phyloP scores from a whole-genome alignment of 2,329 filamentous ascomycete species.

The Dactylellina sp. region DNA sequence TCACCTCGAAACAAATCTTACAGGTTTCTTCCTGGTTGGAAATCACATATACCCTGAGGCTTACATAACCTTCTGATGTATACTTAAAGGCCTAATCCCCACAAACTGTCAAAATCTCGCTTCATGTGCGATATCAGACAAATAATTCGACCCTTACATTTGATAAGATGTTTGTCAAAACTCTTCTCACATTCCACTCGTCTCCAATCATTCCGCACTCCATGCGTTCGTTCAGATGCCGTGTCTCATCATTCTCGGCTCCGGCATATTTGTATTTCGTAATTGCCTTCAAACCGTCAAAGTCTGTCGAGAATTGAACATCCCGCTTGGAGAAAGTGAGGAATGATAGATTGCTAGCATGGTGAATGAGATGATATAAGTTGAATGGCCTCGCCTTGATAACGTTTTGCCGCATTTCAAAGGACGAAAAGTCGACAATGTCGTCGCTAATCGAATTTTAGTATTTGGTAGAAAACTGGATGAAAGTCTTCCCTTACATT shows the following conservation, averaged over 20 bases:
- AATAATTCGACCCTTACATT: constrained; percentile 47
- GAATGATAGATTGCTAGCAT: constrained; percentile 54
- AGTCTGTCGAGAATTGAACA: constrained; percentile 52
- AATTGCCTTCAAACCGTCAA: constrained; percentile 41
- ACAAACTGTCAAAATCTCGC: not conserved
- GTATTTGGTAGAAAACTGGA: not conserved
- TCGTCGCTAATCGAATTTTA: constrained; percentile 57
- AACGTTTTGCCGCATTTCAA: constrained; percentile 56
- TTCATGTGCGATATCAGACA: not conserved
- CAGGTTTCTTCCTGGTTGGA: constrained; percentile 34
- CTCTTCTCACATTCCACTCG: constrained; percentile 58
- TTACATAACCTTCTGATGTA: constrained; percentile 58
- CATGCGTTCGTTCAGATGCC: constrained; percentile 56
- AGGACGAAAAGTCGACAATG: constrained; percentile 59
- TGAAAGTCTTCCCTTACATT: too few species aligned
- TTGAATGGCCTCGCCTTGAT: constrained; percentile 57
- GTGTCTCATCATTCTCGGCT: constrained; percentile 40
- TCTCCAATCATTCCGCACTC: constrained; percentile 58
- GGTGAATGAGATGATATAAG: constrained; percentile 58
- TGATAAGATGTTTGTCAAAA: constrained; percentile 59
- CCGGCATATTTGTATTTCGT: constrained; percentile 46
- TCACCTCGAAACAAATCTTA: constrained; percentile 46
- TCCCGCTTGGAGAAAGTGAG: constrained; percentile 53
- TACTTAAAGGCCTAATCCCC: constrained; percentile 59
- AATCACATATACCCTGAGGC: constrained; percentile 56